These are phyloP conservation scores for Sclerotinia subarctica DNA, from an alignment of 2,329 filamentous ascomycete genomes.

Conservation along the genomic window DNA sequence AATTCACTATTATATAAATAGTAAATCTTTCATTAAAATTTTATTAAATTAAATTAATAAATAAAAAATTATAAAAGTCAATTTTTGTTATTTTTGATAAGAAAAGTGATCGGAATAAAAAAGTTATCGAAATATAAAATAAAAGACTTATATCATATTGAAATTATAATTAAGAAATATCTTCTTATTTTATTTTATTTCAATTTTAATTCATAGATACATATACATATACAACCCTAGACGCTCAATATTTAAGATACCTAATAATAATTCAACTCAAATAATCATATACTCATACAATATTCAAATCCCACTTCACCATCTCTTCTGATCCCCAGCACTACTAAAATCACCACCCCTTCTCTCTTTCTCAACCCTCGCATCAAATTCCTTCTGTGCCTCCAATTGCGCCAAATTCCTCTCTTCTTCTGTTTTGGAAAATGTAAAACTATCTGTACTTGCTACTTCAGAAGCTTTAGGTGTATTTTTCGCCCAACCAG, in stretches of 20 bases:
- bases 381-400: slow-evolving; percentile 39
- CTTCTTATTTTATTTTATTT: neutral
- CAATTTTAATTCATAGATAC: neutral
- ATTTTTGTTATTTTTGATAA: too few relatives aligned
- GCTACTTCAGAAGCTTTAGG: slow-evolving; percentile 21
- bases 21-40: too few relatives aligned
- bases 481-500: slow-evolving; percentile 22
- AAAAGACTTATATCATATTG: too few relatives aligned
- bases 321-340: slow-evolving; percentile 31
- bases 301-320: slow-evolving; percentile 21
- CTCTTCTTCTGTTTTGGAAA: slow-evolving; percentile 30
- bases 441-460: slow-evolving; percentile 30
- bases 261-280: neutral
- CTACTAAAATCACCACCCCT: slow-evolving; percentile 34
- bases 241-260: neutral
- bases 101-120: too few relatives aligned
- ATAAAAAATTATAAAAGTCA: too few relatives aligned
- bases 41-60: too few relatives aligned
- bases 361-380: slow-evolving; percentile 36
- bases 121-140: too few relatives aligned
- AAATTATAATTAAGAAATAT: too few relatives aligned
- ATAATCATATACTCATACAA: neutral
- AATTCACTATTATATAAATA: too few relatives aligned
- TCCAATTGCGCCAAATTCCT: slow-evolving; percentile 28
- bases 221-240: neutral